Percentiles rank a stretch among this genome's conserved stretches.
Evolutionary conservation across 352 stramenopile species (phyloP).

Genomic region (Pythium diclinum): DNA sequence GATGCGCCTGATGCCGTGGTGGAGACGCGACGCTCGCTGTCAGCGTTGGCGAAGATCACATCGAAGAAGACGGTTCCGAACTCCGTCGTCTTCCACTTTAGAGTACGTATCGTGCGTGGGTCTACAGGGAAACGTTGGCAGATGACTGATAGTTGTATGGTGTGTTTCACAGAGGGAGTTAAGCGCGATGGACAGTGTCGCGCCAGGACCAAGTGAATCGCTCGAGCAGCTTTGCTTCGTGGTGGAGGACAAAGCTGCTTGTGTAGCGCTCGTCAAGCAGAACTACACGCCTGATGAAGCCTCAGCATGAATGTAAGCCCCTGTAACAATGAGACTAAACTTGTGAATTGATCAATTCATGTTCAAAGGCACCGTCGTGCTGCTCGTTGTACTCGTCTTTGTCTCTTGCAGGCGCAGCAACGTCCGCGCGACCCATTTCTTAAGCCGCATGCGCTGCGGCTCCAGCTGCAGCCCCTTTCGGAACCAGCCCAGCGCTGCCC

Average conservation of each 20-base stretch:
- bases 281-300: slow-evolving; percentile 26
- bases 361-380: not conserved
- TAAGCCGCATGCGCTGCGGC: slow-evolving; percentile 45
- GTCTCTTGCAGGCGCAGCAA: slow-evolving; percentile 38
- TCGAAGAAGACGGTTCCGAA: slow-evolving; percentile 55
- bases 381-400: not conserved
- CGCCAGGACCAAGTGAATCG: slow-evolving; percentile 6
- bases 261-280: slow-evolving; percentile 36
- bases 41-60: slow-evolving; percentile 52
- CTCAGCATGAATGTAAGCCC: slow-evolving; percentile 11
- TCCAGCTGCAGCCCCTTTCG: slow-evolving; percentile 38
- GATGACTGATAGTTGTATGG: not conserved
- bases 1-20: slow-evolving; percentile 41
- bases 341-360: not conserved
- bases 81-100: slow-evolving; percentile 73
- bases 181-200: slow-evolving; percentile 21
- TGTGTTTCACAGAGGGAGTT: slow-evolving; percentile 20
- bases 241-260: slow-evolving; percentile 31
- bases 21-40: slow-evolving; percentile 55
- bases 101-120: slow-evolving; percentile 35
- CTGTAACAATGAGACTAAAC: slow-evolving; percentile 18
- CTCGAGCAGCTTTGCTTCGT: slow-evolving; percentile 36
- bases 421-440: slow-evolving; percentile 43
- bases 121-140: not conserved
- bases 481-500: slow-evolving; percentile 47